A percentile compares a stretch with the other conserved stretches of the same genome.
Evolutionary conservation across 495 filamentous ascomycete species (phyloP).

Genomic region (Aspergillus incahuasiensis): DNA sequence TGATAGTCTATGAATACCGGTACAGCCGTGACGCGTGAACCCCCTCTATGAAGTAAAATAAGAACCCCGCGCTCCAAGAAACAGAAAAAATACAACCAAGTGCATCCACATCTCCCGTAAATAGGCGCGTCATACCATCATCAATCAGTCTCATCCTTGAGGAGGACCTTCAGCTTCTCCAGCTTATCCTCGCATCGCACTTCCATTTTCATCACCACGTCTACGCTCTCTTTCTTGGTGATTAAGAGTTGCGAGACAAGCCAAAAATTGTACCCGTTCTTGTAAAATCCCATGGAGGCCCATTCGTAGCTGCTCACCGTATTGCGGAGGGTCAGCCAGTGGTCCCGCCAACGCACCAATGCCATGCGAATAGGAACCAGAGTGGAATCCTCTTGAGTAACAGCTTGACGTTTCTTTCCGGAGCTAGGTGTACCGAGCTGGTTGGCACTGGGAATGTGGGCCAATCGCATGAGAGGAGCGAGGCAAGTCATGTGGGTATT

Average conservation of each 20-base stretch:
- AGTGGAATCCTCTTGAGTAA: conserved; percentile 33
- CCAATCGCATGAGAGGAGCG: conserved; percentile 24
- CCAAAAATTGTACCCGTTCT: conserved; percentile 45
- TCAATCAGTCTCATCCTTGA: conserved; percentile 37
- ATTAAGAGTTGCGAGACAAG: conserved; percentile 42
- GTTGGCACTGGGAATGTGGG: conserved; percentile 4
- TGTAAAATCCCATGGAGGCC: conserved; percentile 44
- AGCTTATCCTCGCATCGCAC: conserved; percentile 47
- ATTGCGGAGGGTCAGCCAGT: conserved; percentile 34
- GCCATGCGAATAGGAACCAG: conserved; percentile 31
- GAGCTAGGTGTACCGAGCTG: neutral
- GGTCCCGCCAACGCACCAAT: conserved; percentile 34
- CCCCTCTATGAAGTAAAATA: neutral
- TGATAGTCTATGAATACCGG: conserved; percentile 1
- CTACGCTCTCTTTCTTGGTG: conserved; percentile 44
- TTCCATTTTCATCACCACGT: conserved; percentile 46
- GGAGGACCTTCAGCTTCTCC: conserved; percentile 39
- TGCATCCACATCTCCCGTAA: too few species aligned
- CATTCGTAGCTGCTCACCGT: conserved; percentile 34
- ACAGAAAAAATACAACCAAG: neutral
- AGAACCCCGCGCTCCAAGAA: neutral
- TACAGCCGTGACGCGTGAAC: neutral
- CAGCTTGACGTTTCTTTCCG: conserved; percentile 6
- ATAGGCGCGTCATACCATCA: too few species aligned
- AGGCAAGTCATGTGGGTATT: conserved; percentile 43